Base-by-base conservation (phyloP, 148 eudicot species). In the Diospyros lotus region DNA sequence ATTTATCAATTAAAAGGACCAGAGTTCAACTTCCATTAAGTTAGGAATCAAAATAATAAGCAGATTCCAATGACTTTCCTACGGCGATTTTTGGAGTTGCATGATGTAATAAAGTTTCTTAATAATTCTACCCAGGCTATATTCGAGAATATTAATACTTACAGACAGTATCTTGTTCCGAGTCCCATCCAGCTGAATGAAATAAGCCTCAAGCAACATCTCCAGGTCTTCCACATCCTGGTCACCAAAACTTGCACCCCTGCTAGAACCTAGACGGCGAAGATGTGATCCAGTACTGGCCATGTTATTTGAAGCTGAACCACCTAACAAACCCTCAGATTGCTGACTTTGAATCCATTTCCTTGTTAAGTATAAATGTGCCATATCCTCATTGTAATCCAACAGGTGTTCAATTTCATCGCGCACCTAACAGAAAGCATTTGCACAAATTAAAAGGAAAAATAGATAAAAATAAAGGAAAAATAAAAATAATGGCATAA, bases 381-480 rank as follows among this genome's bases (percentile, higher is more conserved):
- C 97, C 98, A 94, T 94, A 82, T 94, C 98, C 80, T 94, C 96
- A 59, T 92, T 87, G 73, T 94, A 97, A 82, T 94, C 98, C 82
- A 94, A 84, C 56, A 94, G 96, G 81, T 94, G 98, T 84, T 92
- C 98, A 76, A 94, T 89, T 89, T 94, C 98, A 90, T 94, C 98
- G 79, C 97, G 84, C 62, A 92, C 97, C 98, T 94, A 78, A 17
- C 74, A 88, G 58, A 59, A 76, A 39, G 71, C 1, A 66, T 40
- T 68, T 28, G 55, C 51, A 43, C 64, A 52, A 17, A 10, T 45
- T 17, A 58, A 8, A 3, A 53, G 56, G 9, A 75, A 48, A 67
- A 60, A 0, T 28, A 28, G 0, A 28, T 28, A 28, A 28, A 28
- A 28, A 28, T n/a, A n/a, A n/a, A n/a, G n/a, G n/a, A n/a, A n/a